phyloP scores from a whole-genome alignment of 2,329 filamentous ascomycete genomes.

The Akanthomyces lecanii region DNA sequence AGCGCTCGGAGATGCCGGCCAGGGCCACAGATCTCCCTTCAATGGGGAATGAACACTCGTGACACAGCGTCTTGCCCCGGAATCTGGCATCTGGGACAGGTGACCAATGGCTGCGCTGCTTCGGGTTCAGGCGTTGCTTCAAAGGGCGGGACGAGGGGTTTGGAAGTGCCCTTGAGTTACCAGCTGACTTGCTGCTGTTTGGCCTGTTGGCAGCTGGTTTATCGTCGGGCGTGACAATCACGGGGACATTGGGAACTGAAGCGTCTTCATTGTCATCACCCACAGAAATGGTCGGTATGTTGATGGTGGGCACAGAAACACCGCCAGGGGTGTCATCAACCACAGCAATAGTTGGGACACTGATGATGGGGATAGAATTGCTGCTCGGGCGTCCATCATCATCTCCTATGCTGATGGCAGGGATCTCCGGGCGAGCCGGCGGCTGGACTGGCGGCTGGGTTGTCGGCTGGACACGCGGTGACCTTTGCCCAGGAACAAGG shows the following conservation, averaged over 20 bases:
- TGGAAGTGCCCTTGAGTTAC: conserved; percentile 42
- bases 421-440: conserved; percentile 29
- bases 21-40: conserved; percentile 86
- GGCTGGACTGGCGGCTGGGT: conserved; percentile 19
- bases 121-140: conserved; percentile 34
- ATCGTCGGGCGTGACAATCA: conserved; percentile 45
- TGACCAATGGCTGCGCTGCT: conserved; percentile 55
- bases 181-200: conserved; percentile 38
- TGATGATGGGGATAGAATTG: conserved; percentile 32
- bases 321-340: conserved; percentile 23
- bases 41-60: conserved; percentile 79
- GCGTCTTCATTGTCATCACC: conserved; percentile 28
- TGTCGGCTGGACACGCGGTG: conserved; percentile 27
- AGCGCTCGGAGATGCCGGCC: conserved; percentile 66
- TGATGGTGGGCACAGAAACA: conserved; percentile 42
- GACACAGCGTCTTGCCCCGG: conserved; percentile 68
- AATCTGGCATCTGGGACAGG: conserved; percentile 44
- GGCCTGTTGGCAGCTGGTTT: conserved; percentile 20
- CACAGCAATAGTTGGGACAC: conserved; percentile 49
- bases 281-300: conserved; percentile 40
- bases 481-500: conserved; percentile 48
- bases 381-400: conserved; percentile 23
- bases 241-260: conserved; percentile 35
- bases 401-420: conserved; percentile 34
- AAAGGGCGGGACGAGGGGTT: conserved; percentile 37